A percentile compares a stretch with the other conserved stretches of the same genome.
Evolutionary conservation across 2,329 filamentous ascomycete genomes (phyloP).

Genomic region (Fusarium scirpi): DNA sequence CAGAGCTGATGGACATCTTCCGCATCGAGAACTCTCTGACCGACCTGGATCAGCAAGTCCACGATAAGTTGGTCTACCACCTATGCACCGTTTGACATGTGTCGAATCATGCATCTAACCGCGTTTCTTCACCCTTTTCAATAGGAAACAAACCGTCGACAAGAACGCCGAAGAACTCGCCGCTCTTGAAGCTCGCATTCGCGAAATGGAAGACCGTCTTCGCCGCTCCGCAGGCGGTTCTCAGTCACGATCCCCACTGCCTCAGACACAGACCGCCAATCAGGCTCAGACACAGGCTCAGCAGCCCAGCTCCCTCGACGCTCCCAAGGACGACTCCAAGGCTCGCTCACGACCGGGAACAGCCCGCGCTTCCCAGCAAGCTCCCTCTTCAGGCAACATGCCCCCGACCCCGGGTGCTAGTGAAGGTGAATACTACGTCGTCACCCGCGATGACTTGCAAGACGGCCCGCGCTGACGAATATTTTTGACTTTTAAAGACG

Average conservation of each 20-base stretch:
- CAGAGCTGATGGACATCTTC: conserved; percentile 89
- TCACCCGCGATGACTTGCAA: conserved; percentile 49
- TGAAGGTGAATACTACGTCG: conserved; percentile 70
- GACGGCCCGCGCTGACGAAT: conserved; percentile 50
- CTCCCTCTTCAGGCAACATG: conserved; percentile 67
- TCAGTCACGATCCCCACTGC: conserved; percentile 36
- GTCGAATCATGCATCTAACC: conserved; percentile 5
- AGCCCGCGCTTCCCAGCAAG: conserved; percentile 62
- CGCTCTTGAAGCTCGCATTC: conserved; percentile 84
- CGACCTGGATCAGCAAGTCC: conserved; percentile 78
- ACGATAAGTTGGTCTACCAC: conserved; percentile 76
- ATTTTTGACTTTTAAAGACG: conserved; percentile 50
- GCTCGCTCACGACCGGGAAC: conserved; percentile 66
- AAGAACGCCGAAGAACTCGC: conserved; percentile 84
- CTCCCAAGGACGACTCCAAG: conserved; percentile 51
- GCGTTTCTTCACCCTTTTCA: conserved; percentile 32
- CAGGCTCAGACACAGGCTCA: conserved; percentile 36
- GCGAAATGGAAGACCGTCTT: conserved; percentile 85
- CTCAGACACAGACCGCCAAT: conserved; percentile 33
- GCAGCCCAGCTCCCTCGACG: conserved; percentile 35
- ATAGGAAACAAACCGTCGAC: conserved; percentile 82
- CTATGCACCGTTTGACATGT: conserved; percentile 9
- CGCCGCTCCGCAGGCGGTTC: conserved; percentile 51
- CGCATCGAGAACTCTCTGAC: conserved; percentile 83
- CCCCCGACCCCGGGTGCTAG: conserved; percentile 71